Evolutionary conservation across 768 basidiomycete species (phyloP).

Genomic region (Coprinellus aureogranulatus): DNA sequence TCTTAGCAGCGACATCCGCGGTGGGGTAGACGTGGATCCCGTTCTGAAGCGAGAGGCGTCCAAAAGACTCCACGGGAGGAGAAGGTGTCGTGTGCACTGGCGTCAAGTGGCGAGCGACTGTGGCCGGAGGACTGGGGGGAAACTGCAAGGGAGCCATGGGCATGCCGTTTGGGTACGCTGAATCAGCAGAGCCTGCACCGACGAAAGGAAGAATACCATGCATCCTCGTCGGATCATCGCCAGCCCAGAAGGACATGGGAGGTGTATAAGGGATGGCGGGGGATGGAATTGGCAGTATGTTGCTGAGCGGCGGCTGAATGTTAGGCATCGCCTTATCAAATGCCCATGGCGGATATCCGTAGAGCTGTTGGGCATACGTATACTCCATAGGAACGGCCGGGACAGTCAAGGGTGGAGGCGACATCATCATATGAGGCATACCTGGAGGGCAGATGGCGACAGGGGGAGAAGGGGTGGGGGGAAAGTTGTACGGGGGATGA

Average conservation of each 20-base stretch:
- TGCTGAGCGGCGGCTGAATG: background rate
- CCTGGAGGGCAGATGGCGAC: constrained; percentile 8
- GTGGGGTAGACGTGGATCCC: constrained; percentile 19
- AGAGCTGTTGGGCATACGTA: background rate
- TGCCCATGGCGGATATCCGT: background rate
- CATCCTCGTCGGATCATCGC: background rate
- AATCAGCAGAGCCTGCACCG: background rate
- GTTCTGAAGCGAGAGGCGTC: background rate
- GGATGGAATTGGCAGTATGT: background rate
- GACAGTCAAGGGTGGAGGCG: constrained; percentile 2
- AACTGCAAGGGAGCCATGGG: background rate
- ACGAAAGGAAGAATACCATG: background rate
- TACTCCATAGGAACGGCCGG: constrained; percentile 1
- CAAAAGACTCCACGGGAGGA: background rate
- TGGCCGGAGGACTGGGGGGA: background rate
- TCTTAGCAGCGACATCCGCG: constrained; percentile 29
- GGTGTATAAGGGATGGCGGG: background rate
- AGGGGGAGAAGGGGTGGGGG: constrained; percentile 10
- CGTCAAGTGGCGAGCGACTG: background rate
- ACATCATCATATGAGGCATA: constrained; percentile 7
- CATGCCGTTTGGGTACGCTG: background rate
- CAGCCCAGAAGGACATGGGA: background rate
- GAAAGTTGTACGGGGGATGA: constrained; percentile 1
- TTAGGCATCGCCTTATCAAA: background rate
- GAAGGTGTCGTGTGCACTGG: background rate